phyloP scores from a whole-genome alignment of 2,329 filamentous ascomycete species.

The Aspergillus bombycis region DNA sequence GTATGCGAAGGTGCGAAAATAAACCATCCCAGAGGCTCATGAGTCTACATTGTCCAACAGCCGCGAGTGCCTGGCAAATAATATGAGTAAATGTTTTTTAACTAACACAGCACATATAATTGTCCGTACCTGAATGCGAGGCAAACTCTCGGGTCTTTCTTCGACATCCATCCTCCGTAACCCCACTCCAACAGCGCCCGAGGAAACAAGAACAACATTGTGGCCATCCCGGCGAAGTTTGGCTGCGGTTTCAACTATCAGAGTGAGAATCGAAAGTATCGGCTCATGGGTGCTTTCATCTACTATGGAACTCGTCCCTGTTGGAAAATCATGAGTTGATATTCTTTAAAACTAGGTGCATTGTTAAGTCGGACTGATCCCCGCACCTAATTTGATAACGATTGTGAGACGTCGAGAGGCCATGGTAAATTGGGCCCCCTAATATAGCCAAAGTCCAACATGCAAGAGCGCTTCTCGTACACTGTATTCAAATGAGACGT shows the following conservation, averaged over 20 bases:
- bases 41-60: constrained; percentile 92
- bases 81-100: neutral
- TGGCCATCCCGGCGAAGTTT: constrained; percentile 88
- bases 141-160: constrained; percentile 84
- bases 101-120: neutral
- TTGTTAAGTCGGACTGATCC: constrained; percentile 20
- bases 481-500: neutral
- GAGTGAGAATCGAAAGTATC: constrained; percentile 82
- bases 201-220: constrained; percentile 93
- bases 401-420: constrained; percentile 36
- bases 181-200: constrained; percentile 93
- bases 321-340: constrained; percentile 23
- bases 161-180: constrained; percentile 86
- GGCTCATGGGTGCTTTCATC: constrained; percentile 95
- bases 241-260: constrained; percentile 93
- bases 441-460: neutral
- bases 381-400: constrained; percentile 46
- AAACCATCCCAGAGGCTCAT: constrained; percentile 95
- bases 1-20: constrained; percentile 84
- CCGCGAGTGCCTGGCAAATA: constrained; percentile 72
- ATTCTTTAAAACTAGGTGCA: constrained; percentile 4
- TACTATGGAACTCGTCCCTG: constrained; percentile 98
- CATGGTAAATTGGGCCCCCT: constrained; percentile 23
- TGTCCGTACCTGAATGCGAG: constrained; percentile 72
- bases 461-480: neutral